phyloP scores from a whole-genome alignment of 495 filamentous ascomycete genomes.

The Podospora pseudocomata region DNA sequence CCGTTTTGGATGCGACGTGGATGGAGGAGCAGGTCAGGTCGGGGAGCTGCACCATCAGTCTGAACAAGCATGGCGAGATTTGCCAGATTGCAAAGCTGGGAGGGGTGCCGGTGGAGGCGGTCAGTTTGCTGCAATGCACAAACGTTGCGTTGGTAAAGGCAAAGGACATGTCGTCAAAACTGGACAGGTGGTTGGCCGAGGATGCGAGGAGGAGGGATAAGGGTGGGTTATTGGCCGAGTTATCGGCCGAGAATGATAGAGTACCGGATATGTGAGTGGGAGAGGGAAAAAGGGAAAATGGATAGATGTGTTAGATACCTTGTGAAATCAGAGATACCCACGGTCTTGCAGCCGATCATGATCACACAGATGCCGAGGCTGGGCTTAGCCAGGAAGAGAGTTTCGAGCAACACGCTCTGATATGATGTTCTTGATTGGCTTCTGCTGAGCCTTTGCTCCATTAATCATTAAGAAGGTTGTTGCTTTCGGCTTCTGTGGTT shows the following conservation, averaged over 20 bases:
- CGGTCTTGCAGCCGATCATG: constrained; percentile 4
- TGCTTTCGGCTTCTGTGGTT: too few relatives aligned
- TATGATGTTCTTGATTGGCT: neutral
- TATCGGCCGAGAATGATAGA: constrained; percentile 81
- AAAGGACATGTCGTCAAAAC: constrained; percentile 66
- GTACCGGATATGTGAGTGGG: constrained; percentile 22
- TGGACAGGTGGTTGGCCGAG: constrained; percentile 68
- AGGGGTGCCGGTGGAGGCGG: constrained; percentile 73
- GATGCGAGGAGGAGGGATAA: constrained; percentile 73
- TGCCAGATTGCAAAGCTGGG: constrained; percentile 88
- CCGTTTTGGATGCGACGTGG: constrained; percentile 72
- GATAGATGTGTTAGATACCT: neutral
- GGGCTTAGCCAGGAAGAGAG: neutral
- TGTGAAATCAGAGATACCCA: constrained; percentile 30
- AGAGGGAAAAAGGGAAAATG: constrained; percentile 22
- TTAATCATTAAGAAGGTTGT: too few relatives aligned
- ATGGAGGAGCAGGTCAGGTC: constrained; percentile 84
- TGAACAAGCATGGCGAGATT: constrained; percentile 87
- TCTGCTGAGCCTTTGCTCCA: neutral
- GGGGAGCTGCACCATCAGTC: constrained; percentile 75
- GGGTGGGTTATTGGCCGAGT: constrained; percentile 68
- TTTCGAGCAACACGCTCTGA: neutral
- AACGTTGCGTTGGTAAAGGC: constrained; percentile 69
- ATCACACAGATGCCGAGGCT: neutral
- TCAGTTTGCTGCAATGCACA: constrained; percentile 67